phyloP scores from a whole-genome alignment of 805 yeast species.

The Monosporozyma unispora region DNA sequence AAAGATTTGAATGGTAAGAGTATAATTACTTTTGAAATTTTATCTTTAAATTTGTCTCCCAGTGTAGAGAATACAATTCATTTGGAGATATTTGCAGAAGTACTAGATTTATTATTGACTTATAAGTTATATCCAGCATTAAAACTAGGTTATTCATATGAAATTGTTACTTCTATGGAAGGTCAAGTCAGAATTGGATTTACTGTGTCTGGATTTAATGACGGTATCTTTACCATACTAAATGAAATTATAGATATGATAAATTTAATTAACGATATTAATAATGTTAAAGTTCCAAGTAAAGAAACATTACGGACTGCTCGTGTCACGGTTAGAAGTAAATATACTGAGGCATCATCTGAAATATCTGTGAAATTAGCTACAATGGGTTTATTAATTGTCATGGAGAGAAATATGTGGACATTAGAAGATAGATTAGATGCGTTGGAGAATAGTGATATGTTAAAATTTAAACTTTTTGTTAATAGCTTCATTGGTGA shows the following conservation, averaged over 20 bases:
- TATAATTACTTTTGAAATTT: slow-evolving; percentile 39
- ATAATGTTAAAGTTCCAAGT: slow-evolving; percentile 8
- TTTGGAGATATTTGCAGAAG: slow-evolving; percentile 46
- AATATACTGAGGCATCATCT: slow-evolving; percentile 37
- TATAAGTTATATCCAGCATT: slow-evolving; percentile 44
- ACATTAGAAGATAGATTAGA: slow-evolving; percentile 45
- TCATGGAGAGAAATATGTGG: slow-evolving; percentile 51
- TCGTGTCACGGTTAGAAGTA: slow-evolving; percentile 38
- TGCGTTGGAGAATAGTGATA: slow-evolving; percentile 43
- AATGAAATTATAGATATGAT: slow-evolving; percentile 29
- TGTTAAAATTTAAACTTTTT: slow-evolving; percentile 29
- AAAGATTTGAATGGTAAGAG: slow-evolving; percentile 25
- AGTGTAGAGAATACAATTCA: slow-evolving; percentile 36
- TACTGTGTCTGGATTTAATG: slow-evolving; percentile 45
- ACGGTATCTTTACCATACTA: slow-evolving; percentile 33
- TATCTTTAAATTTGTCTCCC: slow-evolving; percentile 24
- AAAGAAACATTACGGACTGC: slow-evolving; percentile 38
- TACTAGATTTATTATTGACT: slow-evolving; percentile 36
- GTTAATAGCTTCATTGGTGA: slow-evolving; percentile 20
- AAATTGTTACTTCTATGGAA: slow-evolving; percentile 42
- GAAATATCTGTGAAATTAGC: slow-evolving; percentile 42
- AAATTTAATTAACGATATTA: slow-evolving; percentile 6
- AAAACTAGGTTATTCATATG: slow-evolving; percentile 49
- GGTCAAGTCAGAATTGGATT: slow-evolving; percentile 47
- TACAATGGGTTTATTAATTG: slow-evolving; percentile 40